Conservation (phyloP, 225 moss, liverwort and hornwort genomes). For the Pseudoscleropodium purum region DNA sequence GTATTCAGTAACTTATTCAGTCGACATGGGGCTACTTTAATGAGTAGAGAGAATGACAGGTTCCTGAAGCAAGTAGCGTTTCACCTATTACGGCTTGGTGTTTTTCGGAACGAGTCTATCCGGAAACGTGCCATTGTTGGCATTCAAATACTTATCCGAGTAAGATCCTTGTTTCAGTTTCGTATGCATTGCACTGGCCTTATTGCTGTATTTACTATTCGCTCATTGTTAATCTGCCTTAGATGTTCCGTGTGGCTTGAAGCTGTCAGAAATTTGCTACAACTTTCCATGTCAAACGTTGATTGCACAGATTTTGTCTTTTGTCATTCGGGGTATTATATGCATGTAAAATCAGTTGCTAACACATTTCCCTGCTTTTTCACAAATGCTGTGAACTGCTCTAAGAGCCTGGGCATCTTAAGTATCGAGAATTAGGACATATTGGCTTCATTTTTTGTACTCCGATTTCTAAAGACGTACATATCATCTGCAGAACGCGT, state of each 20-base stretch:
- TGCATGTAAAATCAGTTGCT: neutral
- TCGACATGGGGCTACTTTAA: conserved; percentile 70
- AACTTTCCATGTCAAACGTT: neutral
- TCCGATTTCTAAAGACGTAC: neutral
- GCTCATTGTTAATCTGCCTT: neutral
- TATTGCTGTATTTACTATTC: neutral
- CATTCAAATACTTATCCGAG: conserved; percentile 88
- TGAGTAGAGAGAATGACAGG: conserved; percentile 95
- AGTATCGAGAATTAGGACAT: neutral
- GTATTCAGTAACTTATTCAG: conserved; percentile 70
- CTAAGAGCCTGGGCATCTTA: neutral
- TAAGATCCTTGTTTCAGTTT: conserved; percentile 28
- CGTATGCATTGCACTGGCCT: neutral
- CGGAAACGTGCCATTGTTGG: conserved; percentile 85
- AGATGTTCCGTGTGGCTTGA: neutral
- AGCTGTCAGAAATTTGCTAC: neutral
- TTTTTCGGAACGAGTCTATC: conserved; percentile 91
- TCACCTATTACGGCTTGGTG: conserved; percentile 80
- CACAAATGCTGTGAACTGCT: neutral
- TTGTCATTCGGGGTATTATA: neutral
- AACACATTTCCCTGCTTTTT: neutral
- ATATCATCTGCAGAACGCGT: conserved; percentile 60
- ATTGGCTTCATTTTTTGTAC: neutral
- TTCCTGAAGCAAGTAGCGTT: conserved; percentile 96
- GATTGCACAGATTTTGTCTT: neutral